Base-by-base conservation (phyloP, 2,329 filamentous ascomycete species). In the Sporothrix protearum region DNA sequence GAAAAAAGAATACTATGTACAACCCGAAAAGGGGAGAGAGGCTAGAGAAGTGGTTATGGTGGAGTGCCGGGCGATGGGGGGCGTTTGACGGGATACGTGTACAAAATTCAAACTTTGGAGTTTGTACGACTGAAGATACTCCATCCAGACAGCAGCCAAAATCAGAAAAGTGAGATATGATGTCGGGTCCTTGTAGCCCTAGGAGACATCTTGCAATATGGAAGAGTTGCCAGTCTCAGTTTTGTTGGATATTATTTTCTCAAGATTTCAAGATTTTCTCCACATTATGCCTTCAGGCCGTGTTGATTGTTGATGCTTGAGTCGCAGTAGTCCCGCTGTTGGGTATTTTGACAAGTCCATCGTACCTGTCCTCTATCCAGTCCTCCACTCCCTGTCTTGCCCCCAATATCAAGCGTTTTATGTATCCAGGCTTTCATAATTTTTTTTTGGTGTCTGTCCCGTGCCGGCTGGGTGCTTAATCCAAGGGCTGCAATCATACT, bases 351-450 rank as follows among this genome's bases (percentile, higher is more conserved):
- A n/a, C n/a, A n/a, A n/a, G n/a, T n/a, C n/a, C n/a, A n/a, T n/a
- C n/a, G n/a, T 33, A 57, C 53, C 9, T 42, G 16, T 61, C 30
- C 33, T 39, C 33, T 25, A 4, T 12, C 28, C 55, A 36, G 30
- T 30, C 53, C 14, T n/a, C 25, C 5, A 61, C 19, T 39, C 57
- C 36, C 57, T 61, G 57, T n/a, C 30, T n/a, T 19, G 12, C 8
- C 25, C 55, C 57, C 57, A 42, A 61, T 61, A 61, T 61, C 33
- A 57, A 7, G 14, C 53, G 49, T 57, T 28, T 57, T 57, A 33
- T 42, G 57, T n/a, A 33, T 61, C 57, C 57, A 42, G 30, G 30
- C 19, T 61, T 61, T n/a, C n/a, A n/a, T 57, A 57, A 57, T 57
- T 28, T 28, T 6, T 57, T 30, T 57, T 57, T 30, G 28, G 14